Conservation (phyloP, 75 land plant genomes). For the Adiantum capillusveneris region DNA sequence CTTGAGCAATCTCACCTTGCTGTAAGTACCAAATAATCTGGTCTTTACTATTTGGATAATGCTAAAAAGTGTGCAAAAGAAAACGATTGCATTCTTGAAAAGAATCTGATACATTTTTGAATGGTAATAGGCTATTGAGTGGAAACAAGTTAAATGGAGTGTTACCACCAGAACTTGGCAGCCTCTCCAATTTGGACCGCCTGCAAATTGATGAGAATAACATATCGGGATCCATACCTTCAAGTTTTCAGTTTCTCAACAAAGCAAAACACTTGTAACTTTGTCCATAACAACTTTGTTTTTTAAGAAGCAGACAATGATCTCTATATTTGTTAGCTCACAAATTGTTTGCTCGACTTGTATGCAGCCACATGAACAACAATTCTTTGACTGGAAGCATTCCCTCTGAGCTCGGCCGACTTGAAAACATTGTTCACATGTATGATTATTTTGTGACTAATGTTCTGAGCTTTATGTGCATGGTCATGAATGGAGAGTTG, state of each 20-base stretch:
- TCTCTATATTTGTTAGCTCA: no score
- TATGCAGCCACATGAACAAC: conserved; percentile 72
- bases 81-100: no score
- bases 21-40: conserved; percentile 37
- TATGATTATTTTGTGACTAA: no score
- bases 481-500: no score
- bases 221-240: conserved; percentile 68
- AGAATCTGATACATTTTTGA: not conserved
- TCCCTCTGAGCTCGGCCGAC: conserved; percentile 48
- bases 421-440: conserved; percentile 51
- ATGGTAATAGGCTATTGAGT: conserved; percentile 71
- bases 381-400: conserved; percentile 64
- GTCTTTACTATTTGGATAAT: not conserved
- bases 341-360: not conserved
- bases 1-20: conserved; percentile 31
- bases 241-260: conserved; percentile 51
- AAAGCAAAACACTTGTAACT: conserved; percentile 49
- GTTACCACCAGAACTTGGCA: conserved; percentile 72
- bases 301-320: not conserved
- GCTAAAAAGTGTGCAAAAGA: not conserved
- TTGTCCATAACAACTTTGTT: conserved; percentile 20
- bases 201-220: conserved; percentile 72
- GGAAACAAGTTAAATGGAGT: conserved; percentile 66
- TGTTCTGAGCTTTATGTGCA: no score
- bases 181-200: conserved; percentile 46